phyloP scores from a whole-genome alignment of 805 yeast species.

The Brettanomyces sp. region DNA sequence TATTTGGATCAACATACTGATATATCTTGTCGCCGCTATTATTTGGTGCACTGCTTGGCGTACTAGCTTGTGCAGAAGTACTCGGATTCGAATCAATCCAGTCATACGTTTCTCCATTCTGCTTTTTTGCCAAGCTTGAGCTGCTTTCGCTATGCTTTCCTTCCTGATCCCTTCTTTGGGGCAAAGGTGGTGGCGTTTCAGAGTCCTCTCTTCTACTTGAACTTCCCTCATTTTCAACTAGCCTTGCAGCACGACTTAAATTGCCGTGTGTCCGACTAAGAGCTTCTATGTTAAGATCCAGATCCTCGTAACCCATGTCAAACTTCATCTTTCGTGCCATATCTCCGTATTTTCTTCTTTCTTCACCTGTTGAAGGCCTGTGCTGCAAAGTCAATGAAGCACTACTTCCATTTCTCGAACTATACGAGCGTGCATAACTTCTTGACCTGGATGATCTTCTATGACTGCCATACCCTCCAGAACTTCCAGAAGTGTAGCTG shows the following conservation, averaged over 20 bases:
- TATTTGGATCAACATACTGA: slow-evolving; percentile 64
- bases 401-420: slow-evolving; percentile 1
- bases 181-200: slow-evolving; percentile 40
- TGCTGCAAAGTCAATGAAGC: slow-evolving; percentile 28
- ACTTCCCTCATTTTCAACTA: slow-evolving; percentile 33
- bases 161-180: slow-evolving; percentile 27
- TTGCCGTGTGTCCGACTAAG: slow-evolving; percentile 51
- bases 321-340: slow-evolving; percentile 38
- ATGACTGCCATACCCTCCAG: slow-evolving; percentile 2
- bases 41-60: slow-evolving; percentile 9
- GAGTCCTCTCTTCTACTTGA: slow-evolving; percentile 21
- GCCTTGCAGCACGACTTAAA: slow-evolving; percentile 47
- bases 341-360: slow-evolving; percentile 40
- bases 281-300: slow-evolving; percentile 55
- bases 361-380: slow-evolving; percentile 45
- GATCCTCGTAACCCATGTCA: slow-evolving; percentile 48
- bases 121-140: slow-evolving; percentile 10
- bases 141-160: slow-evolving; percentile 14
- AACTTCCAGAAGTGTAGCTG: not conserved
- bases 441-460: slow-evolving; percentile 3
- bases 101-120: slow-evolving; percentile 19
- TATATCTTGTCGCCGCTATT: slow-evolving; percentile 38
- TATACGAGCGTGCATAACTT: slow-evolving; percentile 1
- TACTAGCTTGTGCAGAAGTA: slow-evolving; percentile 4
- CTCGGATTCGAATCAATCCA: slow-evolving; percentile 19